Evolutionary conservation across 1,284 basidiomycete species (phyloP), one percentile per base, ranked within the genome.

Genomic region (Uromyces viciae-fabae): DNA sequence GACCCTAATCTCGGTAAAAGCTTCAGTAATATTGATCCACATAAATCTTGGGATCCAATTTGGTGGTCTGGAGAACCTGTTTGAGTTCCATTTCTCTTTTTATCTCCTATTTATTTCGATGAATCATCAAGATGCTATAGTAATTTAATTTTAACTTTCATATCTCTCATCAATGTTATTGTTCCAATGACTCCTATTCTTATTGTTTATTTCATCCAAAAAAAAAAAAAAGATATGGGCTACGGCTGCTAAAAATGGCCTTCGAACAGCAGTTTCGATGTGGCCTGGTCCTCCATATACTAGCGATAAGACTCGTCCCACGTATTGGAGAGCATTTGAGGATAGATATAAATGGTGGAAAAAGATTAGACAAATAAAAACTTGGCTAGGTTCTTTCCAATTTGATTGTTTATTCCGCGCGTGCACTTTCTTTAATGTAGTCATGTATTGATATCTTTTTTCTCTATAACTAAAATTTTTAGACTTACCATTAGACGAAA

Each of bases 201-300:
- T 69, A 28, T 4, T 28, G 22, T 11, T 15, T 28, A 7, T 33
- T 7, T 2, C 15, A n/a, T n/a, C n/a, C n/a, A n/a, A n/a, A n/a
- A n/a, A n/a, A n/a, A n/a, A n/a, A n/a, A n/a, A n/a, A n/a, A 81
- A 94, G 93, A 91, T 95, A 88, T 96, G 94, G 94, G 92, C 93
- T 84, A 94, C 93, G 0, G 92, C 91, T 0, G 89, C 88, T 82
- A 91, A 90, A 82, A 90, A 90, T 5, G 91, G 91, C 0, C 85
- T 94, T n/a, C 88, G 90, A 46, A 91, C 92, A 2, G 93, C 92
- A 0, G 94, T 94, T 83, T 88, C 94, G 68, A 95, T 95, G 94
- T 95, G 94, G 93, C 83, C 83, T 31, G 64, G 73, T 14, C 81
- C 71, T 92, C 82, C 69, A 90, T 88, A 79, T 62, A 79, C 77